These are phyloP conservation scores for Athelia psychrophila DNA, from an alignment of 1,284 basidiomycete species.

Conservation along the genomic window DNA sequence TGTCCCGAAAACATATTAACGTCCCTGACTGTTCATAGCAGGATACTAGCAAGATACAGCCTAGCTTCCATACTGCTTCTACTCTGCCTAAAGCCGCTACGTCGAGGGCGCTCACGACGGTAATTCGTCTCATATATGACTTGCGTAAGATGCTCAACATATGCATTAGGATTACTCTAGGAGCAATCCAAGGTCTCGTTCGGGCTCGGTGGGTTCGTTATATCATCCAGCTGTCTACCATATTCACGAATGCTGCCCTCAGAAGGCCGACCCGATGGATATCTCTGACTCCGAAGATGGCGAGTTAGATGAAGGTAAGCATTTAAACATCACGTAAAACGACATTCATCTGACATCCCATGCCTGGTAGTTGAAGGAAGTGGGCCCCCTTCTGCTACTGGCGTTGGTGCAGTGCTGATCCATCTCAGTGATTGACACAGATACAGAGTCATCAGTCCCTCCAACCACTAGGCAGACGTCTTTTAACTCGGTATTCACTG, in stretches of 20 bases:
- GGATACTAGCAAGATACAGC: too few species aligned
- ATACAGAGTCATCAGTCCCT: neutral
- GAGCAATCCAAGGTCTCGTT: too few species aligned
- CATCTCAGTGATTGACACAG: neutral
- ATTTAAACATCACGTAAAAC: too few species aligned
- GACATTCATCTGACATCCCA: neutral
- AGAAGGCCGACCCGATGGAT: neutral
- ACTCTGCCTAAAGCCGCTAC: too few species aligned
- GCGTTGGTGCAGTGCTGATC: neutral
- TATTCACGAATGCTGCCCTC: neutral
- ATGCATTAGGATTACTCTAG: too few species aligned
- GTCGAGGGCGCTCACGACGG: too few species aligned
- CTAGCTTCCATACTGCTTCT: too few species aligned
- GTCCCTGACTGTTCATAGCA: too few species aligned
- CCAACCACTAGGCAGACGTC: neutral
- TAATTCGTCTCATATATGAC: too few species aligned
- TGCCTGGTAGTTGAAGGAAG: neutral
- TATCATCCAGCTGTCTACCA: neutral
- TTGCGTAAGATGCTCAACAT: too few species aligned
- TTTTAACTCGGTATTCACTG: neutral
- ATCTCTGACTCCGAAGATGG: neutral
- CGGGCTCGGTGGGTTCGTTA: neutral
- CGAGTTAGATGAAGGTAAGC: neutral
- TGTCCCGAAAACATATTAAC: too few species aligned
- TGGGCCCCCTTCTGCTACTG: neutral